phyloP scores from a whole-genome alignment of 176 grass and related monocot species.

The Pontederia crassipes region DNA sequence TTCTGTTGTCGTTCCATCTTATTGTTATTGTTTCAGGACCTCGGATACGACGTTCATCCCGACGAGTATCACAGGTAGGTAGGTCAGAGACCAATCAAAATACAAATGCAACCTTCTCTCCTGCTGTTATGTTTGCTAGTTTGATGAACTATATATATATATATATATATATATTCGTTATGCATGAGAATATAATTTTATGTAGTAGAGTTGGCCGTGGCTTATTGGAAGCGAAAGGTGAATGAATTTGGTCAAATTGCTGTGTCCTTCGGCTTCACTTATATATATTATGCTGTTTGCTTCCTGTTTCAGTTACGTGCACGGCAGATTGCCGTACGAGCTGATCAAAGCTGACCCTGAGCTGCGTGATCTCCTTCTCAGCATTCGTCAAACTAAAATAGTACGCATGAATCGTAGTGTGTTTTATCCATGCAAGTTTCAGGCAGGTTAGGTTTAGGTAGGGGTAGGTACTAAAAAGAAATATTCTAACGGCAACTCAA shows the following conservation, averaged over 20 bases:
- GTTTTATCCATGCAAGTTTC: no score
- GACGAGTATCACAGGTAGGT: constrained; percentile 91
- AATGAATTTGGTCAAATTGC: not conserved
- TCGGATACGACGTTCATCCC: constrained; percentile 76
- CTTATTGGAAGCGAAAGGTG: no score
- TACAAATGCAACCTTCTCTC: no score
- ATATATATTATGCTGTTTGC: not conserved
- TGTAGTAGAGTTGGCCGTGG: not conserved
- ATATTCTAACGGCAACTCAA: no score
- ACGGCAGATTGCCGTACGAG: constrained; percentile 75
- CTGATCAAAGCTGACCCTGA: constrained; percentile 45
- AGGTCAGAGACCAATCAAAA: no score
- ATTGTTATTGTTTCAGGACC: constrained; percentile 35
- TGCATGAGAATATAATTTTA: not conserved
- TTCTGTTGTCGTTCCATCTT: not conserved
- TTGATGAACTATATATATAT: no score
- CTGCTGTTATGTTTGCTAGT: no score
- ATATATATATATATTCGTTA: not conserved
- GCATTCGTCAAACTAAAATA: constrained; percentile 74
- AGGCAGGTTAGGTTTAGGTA: no score
- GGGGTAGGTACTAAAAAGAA: no score
- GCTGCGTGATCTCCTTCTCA: constrained; percentile 42
- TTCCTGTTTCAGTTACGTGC: constrained; percentile 53
- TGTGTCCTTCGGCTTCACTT: not conserved
- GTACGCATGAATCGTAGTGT: constrained; percentile 23